phyloP scores from a whole-genome alignment of 192 early-diverging fungal species.

The Backusella westeae region DNA sequence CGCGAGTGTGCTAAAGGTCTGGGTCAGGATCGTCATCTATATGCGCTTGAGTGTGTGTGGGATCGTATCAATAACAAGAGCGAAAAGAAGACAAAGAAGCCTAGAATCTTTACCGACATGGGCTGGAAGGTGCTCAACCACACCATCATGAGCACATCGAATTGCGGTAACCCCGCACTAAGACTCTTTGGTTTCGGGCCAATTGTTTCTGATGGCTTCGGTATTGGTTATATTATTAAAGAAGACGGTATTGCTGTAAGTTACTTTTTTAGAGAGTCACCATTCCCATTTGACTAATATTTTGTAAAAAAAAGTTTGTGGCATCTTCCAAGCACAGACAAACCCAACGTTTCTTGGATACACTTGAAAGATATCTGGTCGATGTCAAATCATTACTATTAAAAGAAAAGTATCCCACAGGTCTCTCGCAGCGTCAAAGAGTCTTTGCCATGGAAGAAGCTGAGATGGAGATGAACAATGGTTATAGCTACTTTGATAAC shows the following conservation, averaged over 20 bases:
- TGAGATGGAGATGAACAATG: slow-evolving; percentile 24
- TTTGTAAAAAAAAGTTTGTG: slow-evolving; percentile 34
- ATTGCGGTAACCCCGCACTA: slow-evolving; percentile 68
- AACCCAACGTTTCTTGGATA: slow-evolving; percentile 40
- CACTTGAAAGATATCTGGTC: slow-evolving; percentile 37
- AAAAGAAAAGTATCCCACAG: slow-evolving; percentile 36
- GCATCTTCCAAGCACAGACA: slow-evolving; percentile 51
- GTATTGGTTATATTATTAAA: slow-evolving; percentile 76
- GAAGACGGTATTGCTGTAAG: slow-evolving; percentile 49
- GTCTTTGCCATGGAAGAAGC: slow-evolving; percentile 30
- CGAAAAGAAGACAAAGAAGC: slow-evolving; percentile 17
- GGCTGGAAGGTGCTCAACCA: slow-evolving; percentile 52
- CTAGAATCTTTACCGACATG: slow-evolving; percentile 38
- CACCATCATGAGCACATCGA: slow-evolving; percentile 66
- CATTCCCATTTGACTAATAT: background rate
- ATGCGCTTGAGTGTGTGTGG: slow-evolving; percentile 70
- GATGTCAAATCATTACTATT: slow-evolving; percentile 36
- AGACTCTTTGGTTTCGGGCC: slow-evolving; percentile 78
- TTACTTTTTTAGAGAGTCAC: background rate
- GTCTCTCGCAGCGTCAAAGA: slow-evolving; percentile 26
- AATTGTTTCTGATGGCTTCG: slow-evolving; percentile 76
- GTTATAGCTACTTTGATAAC: slow-evolving; percentile 47
- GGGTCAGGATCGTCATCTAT: slow-evolving; percentile 87
- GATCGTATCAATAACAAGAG: slow-evolving; percentile 22
- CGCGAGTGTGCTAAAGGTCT: slow-evolving; percentile 63